Conservation (phyloP, 202 grass and related monocot genomes). For the Carex arenaria region DNA sequence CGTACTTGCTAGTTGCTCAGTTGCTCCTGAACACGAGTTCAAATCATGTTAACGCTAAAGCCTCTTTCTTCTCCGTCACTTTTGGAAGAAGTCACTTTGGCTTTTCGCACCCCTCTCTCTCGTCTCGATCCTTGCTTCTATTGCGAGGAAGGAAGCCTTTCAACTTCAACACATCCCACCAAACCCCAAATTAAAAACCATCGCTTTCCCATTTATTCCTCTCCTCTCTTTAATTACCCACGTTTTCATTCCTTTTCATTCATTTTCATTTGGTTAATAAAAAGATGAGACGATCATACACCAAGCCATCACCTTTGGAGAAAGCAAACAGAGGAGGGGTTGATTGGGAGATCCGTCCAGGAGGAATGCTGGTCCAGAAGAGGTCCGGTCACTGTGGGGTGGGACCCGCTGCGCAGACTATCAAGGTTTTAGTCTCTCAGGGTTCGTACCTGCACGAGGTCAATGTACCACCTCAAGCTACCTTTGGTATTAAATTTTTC, state of each 20-base stretch:
- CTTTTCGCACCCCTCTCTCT: background rate
- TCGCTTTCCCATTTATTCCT: background rate
- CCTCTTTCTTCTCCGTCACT: slow-evolving; percentile 22
- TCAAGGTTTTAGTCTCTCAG: slow-evolving; percentile 75
- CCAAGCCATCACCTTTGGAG: slow-evolving; percentile 37
- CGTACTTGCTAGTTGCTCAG: background rate
- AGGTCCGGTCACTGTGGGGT: slow-evolving; percentile 43
- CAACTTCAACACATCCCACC: slow-evolving; percentile 41
- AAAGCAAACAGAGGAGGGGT: slow-evolving; percentile 32
- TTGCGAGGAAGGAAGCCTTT: slow-evolving; percentile 56
- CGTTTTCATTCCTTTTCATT: slow-evolving; percentile 39
- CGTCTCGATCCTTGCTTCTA: slow-evolving; percentile 43
- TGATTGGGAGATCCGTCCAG: slow-evolving; percentile 77
- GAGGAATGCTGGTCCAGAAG: slow-evolving; percentile 88
- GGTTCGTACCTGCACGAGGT: slow-evolving; percentile 59
- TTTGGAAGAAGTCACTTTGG: background rate
- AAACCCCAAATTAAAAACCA: slow-evolving; percentile 1
- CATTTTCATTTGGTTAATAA: slow-evolving; percentile 34
- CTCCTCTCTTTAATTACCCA: slow-evolving; percentile 21
- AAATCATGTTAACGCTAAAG: slow-evolving; percentile 21
- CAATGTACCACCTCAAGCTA: slow-evolving; percentile 55
- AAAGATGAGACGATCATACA: slow-evolving; percentile 17
- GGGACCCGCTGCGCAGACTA: slow-evolving; percentile 6
- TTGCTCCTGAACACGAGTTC: slow-evolving; percentile 6
- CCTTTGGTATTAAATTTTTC: slow-evolving; percentile 50